phyloP scores from a whole-genome alignment of 2,329 filamentous ascomycete species.

The Colletotrichum tabaci region DNA sequence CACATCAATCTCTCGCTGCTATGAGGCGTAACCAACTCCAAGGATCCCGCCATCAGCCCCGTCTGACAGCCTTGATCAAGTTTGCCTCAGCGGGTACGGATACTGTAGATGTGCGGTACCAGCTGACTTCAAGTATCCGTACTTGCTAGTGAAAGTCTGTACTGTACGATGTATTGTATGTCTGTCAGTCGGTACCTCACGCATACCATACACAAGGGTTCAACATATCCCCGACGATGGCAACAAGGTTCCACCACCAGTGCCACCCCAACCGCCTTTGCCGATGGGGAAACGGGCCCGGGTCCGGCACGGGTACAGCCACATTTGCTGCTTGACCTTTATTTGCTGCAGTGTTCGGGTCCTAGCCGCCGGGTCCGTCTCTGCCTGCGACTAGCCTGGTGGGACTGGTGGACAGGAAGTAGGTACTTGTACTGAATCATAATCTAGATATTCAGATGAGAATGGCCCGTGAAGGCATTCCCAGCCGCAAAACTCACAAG shows the following conservation, averaged over 20 bases:
- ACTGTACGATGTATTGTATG: background rate
- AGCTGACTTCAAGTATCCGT: too few species aligned
- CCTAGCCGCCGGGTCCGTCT: background rate
- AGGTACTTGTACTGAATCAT: background rate
- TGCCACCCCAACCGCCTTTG: slow-evolving; percentile 29
- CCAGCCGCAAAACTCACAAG: background rate
- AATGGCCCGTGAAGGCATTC: slow-evolving; percentile 2
- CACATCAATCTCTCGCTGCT: background rate
- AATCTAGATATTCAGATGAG: background rate
- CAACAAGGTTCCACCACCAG: slow-evolving; percentile 11
- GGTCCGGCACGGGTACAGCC: background rate
- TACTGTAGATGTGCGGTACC: background rate
- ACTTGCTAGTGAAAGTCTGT: too few species aligned
- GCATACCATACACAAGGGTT: too few species aligned
- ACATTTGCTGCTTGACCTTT: background rate
- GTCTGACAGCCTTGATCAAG: background rate
- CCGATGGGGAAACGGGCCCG: slow-evolving; percentile 20
- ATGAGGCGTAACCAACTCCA: background rate
- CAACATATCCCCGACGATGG: background rate
- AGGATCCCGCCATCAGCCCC: background rate
- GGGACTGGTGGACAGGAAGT: background rate
- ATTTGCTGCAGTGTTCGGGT: background rate
- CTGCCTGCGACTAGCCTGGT: background rate
- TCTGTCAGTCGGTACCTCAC: too few species aligned
- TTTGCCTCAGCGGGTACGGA: background rate